Evolutionary conservation across 768 basidiomycete species (phyloP), one percentile per base, ranked within the genome.

Genomic region (Termitomyces sp.): DNA sequence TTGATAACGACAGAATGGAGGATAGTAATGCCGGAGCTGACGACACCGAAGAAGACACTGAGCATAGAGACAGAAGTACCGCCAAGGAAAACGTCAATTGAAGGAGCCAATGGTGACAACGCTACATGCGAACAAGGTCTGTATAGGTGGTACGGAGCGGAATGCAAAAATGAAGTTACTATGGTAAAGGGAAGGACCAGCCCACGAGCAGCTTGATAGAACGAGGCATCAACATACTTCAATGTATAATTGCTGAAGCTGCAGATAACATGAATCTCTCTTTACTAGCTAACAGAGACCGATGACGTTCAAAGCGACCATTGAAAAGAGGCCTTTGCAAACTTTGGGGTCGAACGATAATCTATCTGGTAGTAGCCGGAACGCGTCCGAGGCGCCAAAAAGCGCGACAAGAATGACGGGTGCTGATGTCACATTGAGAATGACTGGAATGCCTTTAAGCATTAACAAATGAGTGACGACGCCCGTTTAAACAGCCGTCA

Each of bases 1-100:
- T 98, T 98, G 76, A 98, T 96, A 58, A 96, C 87, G 24, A 97
- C 92, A 1, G 94, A 94, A 70, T 98, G 96, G 13, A 87, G 72
- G 1, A 94, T 90, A 12, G 92, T 94, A 60, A 94, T 89, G n/a
- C 85, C 75, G 6, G 92, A 94, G 63, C 87, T 90, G 32, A 87
- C 74, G 14, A 95, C 84, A 59, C 95, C 96, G 66, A 94, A 95
- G 35, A 71, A 70, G 60, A 96, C 73, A 18, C 95, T 96, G 42
- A 86, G 62, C 28, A 77, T 42, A 6, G 83, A 84, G 35, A 90
- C 73, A 90, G n/a, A n/a, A n/a, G n/a, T n/a, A n/a, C n/a, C n/a
- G n/a, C n/a, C n/a, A n/a, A n/a, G n/a, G n/a, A n/a, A n/a, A n/a
- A n/a, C n/a, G n/a, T n/a, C n/a, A n/a, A n/a, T n/a, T 74, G 73